These are phyloP conservation scores for Cicer arietinum DNA, from an alignment of 306 rosid genomes.

Conservation along the genomic window DNA sequence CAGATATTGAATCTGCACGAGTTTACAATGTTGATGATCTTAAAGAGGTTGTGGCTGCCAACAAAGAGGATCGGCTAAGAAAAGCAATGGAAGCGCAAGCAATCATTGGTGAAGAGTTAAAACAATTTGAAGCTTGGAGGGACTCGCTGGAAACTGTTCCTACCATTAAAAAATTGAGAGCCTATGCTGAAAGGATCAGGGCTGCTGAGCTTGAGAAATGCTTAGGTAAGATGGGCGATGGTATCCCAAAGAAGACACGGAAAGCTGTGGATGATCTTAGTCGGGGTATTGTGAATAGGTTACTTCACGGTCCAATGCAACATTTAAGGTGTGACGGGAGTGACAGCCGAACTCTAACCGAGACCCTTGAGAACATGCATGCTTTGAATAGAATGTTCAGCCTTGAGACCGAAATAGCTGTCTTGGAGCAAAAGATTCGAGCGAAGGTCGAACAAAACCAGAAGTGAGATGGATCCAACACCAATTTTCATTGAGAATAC, in stretches of 20 bases:
- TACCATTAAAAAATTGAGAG: slow-evolving; percentile 93
- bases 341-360: slow-evolving; percentile 86
- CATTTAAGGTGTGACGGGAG: slow-evolving; percentile 97
- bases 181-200: slow-evolving; percentile 96
- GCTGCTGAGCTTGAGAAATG: slow-evolving; percentile 92
- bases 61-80: slow-evolving; percentile 88
- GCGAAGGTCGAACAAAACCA: slow-evolving; percentile 94
- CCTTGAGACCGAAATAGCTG: slow-evolving; percentile 88
- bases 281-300: slow-evolving; percentile 93
- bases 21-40: slow-evolving; percentile 96
- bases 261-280: slow-evolving; percentile 96
- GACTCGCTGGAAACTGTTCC: slow-evolving; percentile 98
- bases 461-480: slow-evolving; percentile 53
- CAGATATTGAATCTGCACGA: slow-evolving; percentile 61
- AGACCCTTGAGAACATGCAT: slow-evolving; percentile 98
- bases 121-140: slow-evolving; percentile 97
- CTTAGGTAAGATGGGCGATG: slow-evolving; percentile 97
- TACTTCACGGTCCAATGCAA: slow-evolving; percentile 99
- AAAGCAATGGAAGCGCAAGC: slow-evolving; percentile 98
- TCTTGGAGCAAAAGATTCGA: slow-evolving; percentile 90
- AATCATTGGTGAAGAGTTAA: slow-evolving; percentile 86
- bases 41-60: slow-evolving; percentile 98
- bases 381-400: slow-evolving; percentile 98
- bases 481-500: slow-evolving; percentile 45
- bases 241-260: slow-evolving; percentile 83